Conservation (phyloP, 192 early-diverging fungal genomes). For the Backusella morwellensis region DNA sequence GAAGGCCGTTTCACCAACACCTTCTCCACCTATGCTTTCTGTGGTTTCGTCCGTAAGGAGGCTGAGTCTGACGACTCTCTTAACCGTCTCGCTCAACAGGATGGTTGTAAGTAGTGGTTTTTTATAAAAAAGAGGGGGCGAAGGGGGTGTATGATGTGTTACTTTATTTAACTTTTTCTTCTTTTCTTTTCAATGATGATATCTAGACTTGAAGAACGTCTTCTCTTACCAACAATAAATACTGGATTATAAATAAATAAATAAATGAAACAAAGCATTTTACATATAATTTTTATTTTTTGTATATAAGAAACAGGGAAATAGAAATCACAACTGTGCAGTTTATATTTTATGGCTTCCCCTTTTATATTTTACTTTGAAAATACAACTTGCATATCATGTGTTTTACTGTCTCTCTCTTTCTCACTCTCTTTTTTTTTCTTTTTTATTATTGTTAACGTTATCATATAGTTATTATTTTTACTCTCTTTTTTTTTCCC, state of each 20-base stretch:
- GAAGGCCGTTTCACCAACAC: constrained; percentile 71
- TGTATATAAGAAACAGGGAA: background rate
- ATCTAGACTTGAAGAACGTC: constrained; percentile 52
- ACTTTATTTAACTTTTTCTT: background rate
- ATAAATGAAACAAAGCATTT: background rate
- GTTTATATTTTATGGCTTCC: background rate
- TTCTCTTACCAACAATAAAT: constrained; percentile 60
- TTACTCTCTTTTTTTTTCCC: background rate
- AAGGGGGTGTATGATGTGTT: background rate
- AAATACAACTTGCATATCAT: constrained; percentile 17
- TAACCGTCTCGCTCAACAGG: constrained; percentile 86
- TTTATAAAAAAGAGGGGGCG: background rate
- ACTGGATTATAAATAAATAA: background rate
- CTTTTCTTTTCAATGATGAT: constrained; percentile 21
- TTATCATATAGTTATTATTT: background rate
- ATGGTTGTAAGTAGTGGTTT: constrained; percentile 54
- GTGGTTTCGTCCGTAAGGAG: constrained; percentile 85
- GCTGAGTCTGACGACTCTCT: constrained; percentile 96
- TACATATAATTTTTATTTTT: background rate
- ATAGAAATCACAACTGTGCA: background rate
- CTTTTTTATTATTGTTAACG: background rate
- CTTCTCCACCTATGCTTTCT: constrained; percentile 87
- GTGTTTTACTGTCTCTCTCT: background rate
- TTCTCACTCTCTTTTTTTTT: background rate
- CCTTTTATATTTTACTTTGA: background rate